Evolutionary conservation across 805 yeast genomes (phyloP).

Genomic region (Kregervanrija delftensis): DNA sequence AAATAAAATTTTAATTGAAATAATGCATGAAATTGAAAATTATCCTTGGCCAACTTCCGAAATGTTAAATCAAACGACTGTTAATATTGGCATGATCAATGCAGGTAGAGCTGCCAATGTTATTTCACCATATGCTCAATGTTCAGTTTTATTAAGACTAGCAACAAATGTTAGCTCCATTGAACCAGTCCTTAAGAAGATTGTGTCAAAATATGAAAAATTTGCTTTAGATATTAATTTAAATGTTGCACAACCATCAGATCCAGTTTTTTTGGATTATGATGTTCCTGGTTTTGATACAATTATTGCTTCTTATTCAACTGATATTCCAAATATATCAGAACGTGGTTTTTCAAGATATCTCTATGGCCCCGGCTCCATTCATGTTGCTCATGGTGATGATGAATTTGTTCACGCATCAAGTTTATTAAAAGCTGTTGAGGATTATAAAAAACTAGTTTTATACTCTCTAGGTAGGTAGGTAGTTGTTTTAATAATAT

Average conservation of each 20-base stretch:
- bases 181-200: conserved; percentile 27
- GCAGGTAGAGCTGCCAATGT: conserved; percentile 68
- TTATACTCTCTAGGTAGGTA: conserved; percentile 9
- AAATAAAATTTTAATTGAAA: conserved; percentile 45
- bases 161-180: conserved; percentile 40
- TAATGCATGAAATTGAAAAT: conserved; percentile 38
- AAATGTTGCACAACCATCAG: conserved; percentile 15
- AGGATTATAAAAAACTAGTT: conserved; percentile 43
- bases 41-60: conserved; percentile 43
- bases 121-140: conserved; percentile 50
- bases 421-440: conserved; percentile 44
- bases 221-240: conserved; percentile 10
- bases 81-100: conserved; percentile 49
- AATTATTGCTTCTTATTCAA: conserved; percentile 26
- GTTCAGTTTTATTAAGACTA: conserved; percentile 45
- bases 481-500: not conserved
- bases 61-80: conserved; percentile 52
- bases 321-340: conserved; percentile 41
- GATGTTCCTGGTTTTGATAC: conserved; percentile 61
- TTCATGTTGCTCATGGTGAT: conserved; percentile 53
- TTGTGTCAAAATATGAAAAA: conserved; percentile 22
- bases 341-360: conserved; percentile 35
- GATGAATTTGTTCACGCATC: conserved; percentile 43
- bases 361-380: conserved; percentile 63
- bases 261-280: conserved; percentile 45